phyloP scores from a whole-genome alignment of 225 moss, liverwort and hornwort species.

The Rhytidiadelphus loreus region DNA sequence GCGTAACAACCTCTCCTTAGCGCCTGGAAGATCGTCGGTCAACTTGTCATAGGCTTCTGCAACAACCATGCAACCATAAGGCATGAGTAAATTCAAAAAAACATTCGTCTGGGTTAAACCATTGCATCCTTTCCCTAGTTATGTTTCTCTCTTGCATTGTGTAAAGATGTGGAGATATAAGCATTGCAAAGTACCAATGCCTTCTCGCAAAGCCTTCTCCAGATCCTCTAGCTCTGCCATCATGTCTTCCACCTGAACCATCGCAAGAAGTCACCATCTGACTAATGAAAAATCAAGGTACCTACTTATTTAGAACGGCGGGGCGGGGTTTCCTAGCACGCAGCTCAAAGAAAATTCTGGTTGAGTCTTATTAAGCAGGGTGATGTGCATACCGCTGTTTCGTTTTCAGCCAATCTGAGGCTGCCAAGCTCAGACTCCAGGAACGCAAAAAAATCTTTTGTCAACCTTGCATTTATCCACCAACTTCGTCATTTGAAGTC shows the following conservation, averaged over 20 bases:
- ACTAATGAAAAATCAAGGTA: not conserved
- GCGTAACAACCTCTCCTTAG: conserved; percentile 51
- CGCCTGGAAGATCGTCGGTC: conserved; percentile 25
- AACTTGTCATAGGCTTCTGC: conserved; percentile 70
- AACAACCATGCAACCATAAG: not conserved
- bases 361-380: not conserved
- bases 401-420: conserved; percentile 37
- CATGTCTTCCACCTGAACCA: conserved; percentile 45
- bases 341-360: not conserved
- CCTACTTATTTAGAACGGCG: no score
- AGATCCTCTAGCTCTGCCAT: conserved; percentile 53
- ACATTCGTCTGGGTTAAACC: not conserved
- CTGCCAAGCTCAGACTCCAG: conserved; percentile 59
- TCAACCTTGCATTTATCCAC: conserved; percentile 42
- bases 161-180: not conserved
- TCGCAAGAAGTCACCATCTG: not conserved
- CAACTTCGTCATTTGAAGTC: not conserved
- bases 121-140: not conserved
- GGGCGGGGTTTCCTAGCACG: not conserved
- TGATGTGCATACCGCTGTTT: conserved; percentile 29
- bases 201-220: conserved; percentile 47
- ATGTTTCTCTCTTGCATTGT: not conserved
- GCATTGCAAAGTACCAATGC: conserved; percentile 31
- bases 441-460: conserved; percentile 47
- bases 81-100: not conserved